Evolutionary conservation across 1,139 yeast genomes (phyloP), one percentile per base, ranked within the genome.

Genomic region (Starmera stellimalicola): DNA sequence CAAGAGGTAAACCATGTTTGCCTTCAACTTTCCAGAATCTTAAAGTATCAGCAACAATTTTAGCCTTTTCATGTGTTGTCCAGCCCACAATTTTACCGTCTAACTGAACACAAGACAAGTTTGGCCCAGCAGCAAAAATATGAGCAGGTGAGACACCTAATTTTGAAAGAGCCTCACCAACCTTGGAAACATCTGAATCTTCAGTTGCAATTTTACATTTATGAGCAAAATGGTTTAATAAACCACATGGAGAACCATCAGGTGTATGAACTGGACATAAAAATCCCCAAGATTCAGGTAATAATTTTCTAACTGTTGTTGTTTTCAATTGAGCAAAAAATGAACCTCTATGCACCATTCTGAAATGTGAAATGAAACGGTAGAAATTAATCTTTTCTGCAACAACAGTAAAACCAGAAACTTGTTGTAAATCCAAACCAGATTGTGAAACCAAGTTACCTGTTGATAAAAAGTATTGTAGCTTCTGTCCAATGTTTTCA

Each of bases 281-380:
- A 70, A 91, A 93, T 6, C 97, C 97, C 99, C 99, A 91, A 1
- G 95, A 83, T 61, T 91, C 99, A 0, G 99, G 99, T 39, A 91
- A 70, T 52, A 91, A 68, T 58, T 91, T 91, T 67, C 99, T 78
- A 34, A 91, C 99, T 1, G 98, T 82, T 18, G 98, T 93, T 26
- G 98, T 91, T 58, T 93, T 91, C 62, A 91, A 73, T 61, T 91
- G 95, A 29, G 99, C 97, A 58, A 91, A 91, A 78, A 91, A 91
- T 45, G 97, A 85, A 60, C 99, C 99, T 75, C 99, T 81, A 62
- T 91, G 99, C 33, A 91, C 98, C 98, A 91, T 91, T 64, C 99
- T 70, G 71, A 91, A 91, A 68, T 91, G 99, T 16, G 97, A 77
- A 45, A 91, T 79, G 64, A 91, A 91, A 57, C 99, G 82, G 60